Conservation (phyloP, 2,329 filamentous ascomycete species). For the Colletotrichum filicis region DNA sequence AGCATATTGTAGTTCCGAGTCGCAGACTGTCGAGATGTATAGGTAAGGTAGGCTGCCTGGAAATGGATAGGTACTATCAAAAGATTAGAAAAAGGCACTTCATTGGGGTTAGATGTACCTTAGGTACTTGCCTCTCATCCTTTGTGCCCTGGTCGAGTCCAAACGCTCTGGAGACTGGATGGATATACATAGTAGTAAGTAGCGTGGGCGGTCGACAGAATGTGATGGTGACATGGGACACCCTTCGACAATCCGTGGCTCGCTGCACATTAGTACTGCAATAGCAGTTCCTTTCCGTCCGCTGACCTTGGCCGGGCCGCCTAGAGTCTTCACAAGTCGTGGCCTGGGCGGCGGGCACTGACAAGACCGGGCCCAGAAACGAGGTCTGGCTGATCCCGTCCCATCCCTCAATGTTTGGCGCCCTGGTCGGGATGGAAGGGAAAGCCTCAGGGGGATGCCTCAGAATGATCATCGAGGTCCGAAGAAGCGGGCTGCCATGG, state of each 20-base stretch:
- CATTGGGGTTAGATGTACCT: not conserved
- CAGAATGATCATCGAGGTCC: not conserved
- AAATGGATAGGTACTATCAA: not conserved
- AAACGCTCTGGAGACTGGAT: not conserved
- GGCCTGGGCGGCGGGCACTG: conserved; percentile 10
- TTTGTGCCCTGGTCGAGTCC: not conserved
- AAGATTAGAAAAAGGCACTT: not conserved
- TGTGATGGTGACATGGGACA: conserved; percentile 16
- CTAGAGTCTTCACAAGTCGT: not conserved
- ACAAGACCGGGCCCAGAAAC: conserved; percentile 7
- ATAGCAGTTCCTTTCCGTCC: conserved; percentile 9
- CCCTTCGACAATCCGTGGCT: not conserved
- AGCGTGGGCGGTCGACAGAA: not conserved
- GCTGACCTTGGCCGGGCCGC: conserved; percentile 15
- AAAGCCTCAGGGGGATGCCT: not conserved
- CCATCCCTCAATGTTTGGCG: not conserved
- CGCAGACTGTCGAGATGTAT: not conserved
- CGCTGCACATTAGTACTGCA: not conserved
- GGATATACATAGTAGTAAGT: not conserved
- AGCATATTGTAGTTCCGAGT: not conserved
- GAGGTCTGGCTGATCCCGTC: not conserved
- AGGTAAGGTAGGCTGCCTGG: not conserved
- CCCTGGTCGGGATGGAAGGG: not conserved
- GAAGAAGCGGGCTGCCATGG: too few species aligned
- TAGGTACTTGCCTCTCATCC: not conserved